These are phyloP conservation scores for Myxozyma vanderwaltii DNA, from an alignment of 805 yeast species.

Conservation along the genomic window DNA sequence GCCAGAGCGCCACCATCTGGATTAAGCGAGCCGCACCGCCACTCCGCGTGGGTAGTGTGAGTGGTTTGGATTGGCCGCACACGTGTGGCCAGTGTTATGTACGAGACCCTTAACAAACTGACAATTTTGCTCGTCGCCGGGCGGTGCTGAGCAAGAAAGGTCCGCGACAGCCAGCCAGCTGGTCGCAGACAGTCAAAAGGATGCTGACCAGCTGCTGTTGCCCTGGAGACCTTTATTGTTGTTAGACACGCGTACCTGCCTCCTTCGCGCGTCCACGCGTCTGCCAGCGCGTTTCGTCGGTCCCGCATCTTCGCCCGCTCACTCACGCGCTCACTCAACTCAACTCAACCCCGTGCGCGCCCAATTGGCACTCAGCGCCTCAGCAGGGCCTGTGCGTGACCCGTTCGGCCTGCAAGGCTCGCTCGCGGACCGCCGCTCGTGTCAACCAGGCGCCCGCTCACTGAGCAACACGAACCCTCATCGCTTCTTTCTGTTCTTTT, in stretches of 20 bases:
- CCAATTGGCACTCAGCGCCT: slow-evolving; percentile 2
- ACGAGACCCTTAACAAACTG: not conserved
- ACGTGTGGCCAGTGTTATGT: not conserved
- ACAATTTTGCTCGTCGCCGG: not conserved
- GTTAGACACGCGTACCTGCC: not conserved
- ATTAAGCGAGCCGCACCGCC: slow-evolving; percentile 3
- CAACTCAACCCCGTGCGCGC: slow-evolving; percentile 1
- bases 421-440: not conserved
- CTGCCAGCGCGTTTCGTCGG: too few species aligned
- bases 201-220: not conserved
- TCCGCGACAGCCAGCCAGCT: not conserved
- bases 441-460: too few species aligned
- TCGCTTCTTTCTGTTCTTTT: not conserved
- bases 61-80: not conserved
- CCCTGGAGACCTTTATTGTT: too few species aligned
- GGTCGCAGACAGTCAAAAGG: not conserved
- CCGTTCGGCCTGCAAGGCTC: not conserved
- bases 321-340: too few species aligned
- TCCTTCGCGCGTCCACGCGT: not conserved
- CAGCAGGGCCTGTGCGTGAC: slow-evolving; percentile 6
- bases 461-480: too few species aligned
- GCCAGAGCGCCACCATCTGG: not conserved
- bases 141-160: too few species aligned
- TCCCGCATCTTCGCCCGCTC: too few species aligned
- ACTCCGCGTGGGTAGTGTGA: not conserved